Evolutionary conservation across 441 rosid species (phyloP), one percentile per base, ranked within the genome.

Genomic region (Raphanus hybrid): DNA sequence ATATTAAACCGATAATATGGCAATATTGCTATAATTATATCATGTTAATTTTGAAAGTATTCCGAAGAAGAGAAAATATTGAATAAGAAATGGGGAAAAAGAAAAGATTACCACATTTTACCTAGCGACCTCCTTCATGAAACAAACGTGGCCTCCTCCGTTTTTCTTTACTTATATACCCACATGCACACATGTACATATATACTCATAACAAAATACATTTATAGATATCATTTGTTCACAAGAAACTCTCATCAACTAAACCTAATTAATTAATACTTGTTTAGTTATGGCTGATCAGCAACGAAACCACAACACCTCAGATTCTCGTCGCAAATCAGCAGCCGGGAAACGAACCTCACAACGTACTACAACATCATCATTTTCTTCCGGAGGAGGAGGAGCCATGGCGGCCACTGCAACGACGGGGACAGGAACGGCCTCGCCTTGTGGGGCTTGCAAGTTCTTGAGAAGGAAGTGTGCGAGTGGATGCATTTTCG

Each of bases 381-480:
- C 78, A 20, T 12, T 73, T 0, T 76, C 69, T 64, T 81, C 68
- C 52, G 57, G 69, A 1, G 50, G 50, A 6, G 39, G 8, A 29
- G 34, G 34, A 73, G 59, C 66, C 7, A 73, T 71, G 66, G 52
- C 66, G 0, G 66, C 43, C 10, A 65, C 27, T 48, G 26, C 29
- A 4, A 52, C 65, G 14, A 54, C 65, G 77, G 65, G 70, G 79
- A 71, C 55, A 20, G 65, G 73, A 79, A 64, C 64, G 32, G 75
- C 1, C 80, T 87, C 68, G 81, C 97, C 97, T 8, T 90, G 95
- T 48, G 95, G 95, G 12, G 98, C 97, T 1, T 93, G 95, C 87
- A 91, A 90, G 84, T 90, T 91, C 76, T 86, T 93, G 4, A 67
- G 97, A 75, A 81, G 94, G 55, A 93, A 93, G 75, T 93, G 98